Evolutionary conservation across 805 yeast species (phyloP), one percentile per base, ranked within the genome.

Genomic region (Candida ascalaphidarum): DNA sequence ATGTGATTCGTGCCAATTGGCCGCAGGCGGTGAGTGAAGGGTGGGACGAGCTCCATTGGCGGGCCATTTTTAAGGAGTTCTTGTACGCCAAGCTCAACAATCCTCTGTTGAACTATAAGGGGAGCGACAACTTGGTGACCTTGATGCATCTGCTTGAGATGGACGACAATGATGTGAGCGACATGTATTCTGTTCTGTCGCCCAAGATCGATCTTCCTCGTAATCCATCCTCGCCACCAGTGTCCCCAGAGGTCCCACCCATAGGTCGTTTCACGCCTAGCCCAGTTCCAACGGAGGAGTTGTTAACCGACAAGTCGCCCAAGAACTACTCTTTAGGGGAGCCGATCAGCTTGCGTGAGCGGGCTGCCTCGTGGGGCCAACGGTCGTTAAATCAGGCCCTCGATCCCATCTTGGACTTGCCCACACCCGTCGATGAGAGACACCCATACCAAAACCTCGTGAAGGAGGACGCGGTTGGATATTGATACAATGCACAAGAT

Each of bases 61-160:
- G 48, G 18, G 11, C 16, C 5, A 40, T 40, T 15, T 41, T 52
- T 35, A 58, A 55, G 36, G 32, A 32, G 21, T 33, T 25, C 21
- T 29, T 41, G 30, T 18, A 30, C 22, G 33, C 35, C 24, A 26
- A 34, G 21, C 6, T 17, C 8, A 16, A 23, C 7, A 11, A 19
- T 11, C n/a, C 18, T 16, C 25, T 40, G 15, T 43, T 43, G 7
- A 40, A 43, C 5, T 60, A 43, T 39, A 50, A 42, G 29, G 69
- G 69, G 4, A 32, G 25, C 22, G 69, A 68, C 5, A 51, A 58
- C 34, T 55, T 62, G 25, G 28, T 41, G 13, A 43, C 48, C 17
- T 53, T 61, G 30, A 58, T 52, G 35, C 46, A 45, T 22, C 39
- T 45, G 22, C 39, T 48, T 21, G 54, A 48, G 16, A 26, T 20